Conservation (phyloP, 306 rosid species). For the Trifolium subterraneum region DNA sequence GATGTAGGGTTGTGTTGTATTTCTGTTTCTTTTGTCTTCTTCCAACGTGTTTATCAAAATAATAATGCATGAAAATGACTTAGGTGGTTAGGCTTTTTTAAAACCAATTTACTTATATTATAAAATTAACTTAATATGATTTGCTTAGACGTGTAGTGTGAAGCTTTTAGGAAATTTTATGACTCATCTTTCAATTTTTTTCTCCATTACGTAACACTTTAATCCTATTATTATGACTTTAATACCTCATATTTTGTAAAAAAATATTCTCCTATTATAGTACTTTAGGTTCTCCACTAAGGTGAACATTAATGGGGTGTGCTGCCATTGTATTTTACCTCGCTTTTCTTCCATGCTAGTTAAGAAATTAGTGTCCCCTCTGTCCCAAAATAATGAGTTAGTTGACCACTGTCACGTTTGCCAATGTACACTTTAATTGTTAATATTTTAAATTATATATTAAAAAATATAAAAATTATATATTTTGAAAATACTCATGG, state of each 20-base stretch:
- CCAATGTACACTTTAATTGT: too few relatives aligned
- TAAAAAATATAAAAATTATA: too few relatives aligned
- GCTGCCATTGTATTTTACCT: background rate
- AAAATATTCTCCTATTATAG: slow-evolving; percentile 6
- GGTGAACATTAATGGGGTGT: background rate
- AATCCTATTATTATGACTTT: slow-evolving; percentile 5
- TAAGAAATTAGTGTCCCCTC: too few relatives aligned
- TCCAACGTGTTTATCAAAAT: slow-evolving; percentile 4
- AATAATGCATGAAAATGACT: slow-evolving; percentile 26
- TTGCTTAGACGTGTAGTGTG: slow-evolving; percentile 1
- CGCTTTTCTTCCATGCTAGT: background rate
- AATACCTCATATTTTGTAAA: slow-evolving; percentile 16
- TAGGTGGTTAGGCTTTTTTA: slow-evolving; percentile 4
- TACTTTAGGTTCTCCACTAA: background rate
- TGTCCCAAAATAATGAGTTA: too few relatives aligned
- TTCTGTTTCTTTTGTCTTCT: slow-evolving; percentile 7
- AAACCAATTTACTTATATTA: background rate
- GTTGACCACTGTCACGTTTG: too few relatives aligned
- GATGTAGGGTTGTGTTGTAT: background rate
- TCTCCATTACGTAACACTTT: slow-evolving; percentile 18
- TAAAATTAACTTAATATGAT: background rate
- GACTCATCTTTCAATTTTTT: slow-evolving; percentile 26
- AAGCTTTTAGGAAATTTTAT: background rate
- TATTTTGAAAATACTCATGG: too few relatives aligned
- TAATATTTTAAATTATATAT: too few relatives aligned